Conservation (phyloP, 2,329 filamentous ascomycete genomes). For the Curvularia spicifera region DNA sequence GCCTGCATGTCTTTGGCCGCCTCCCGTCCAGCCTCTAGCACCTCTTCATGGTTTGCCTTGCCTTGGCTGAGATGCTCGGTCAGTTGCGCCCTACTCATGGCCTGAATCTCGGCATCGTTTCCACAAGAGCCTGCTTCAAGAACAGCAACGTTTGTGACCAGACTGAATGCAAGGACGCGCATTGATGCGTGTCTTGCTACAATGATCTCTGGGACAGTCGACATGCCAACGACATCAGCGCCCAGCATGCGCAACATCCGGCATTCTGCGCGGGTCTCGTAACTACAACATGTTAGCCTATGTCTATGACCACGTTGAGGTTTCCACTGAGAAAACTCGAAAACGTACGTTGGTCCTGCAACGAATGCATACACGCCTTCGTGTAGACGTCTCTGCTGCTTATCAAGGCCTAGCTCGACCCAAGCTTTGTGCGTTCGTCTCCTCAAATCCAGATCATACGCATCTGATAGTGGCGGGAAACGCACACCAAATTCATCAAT, state of each 20-base stretch:
- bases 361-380: constrained; percentile 72
- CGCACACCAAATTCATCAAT: constrained; percentile 66
- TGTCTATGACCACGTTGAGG: not conserved
- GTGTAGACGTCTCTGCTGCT: constrained; percentile 61
- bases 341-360: constrained; percentile 63
- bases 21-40: constrained; percentile 65
- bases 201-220: constrained; percentile 71
- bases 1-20: constrained; percentile 69
- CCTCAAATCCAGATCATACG: constrained; percentile 68
- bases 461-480: constrained; percentile 69
- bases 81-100: constrained; percentile 58
- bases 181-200: constrained; percentile 70
- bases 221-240: constrained; percentile 75
- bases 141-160: constrained; percentile 70
- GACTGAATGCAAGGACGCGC: constrained; percentile 67
- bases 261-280: constrained; percentile 70
- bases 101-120: constrained; percentile 62
- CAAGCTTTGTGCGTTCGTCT: constrained; percentile 64
- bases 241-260: constrained; percentile 66
- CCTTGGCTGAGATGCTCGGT: constrained; percentile 63
- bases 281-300: constrained; percentile 50
- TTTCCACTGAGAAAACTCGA: not conserved
- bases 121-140: constrained; percentile 65
- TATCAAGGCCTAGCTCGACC: constrained; percentile 56
- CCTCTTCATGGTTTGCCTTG: constrained; percentile 69